Base-by-base conservation (phyloP, 2,329 filamentous ascomycete species). In the Cercospora sp. region DNA sequence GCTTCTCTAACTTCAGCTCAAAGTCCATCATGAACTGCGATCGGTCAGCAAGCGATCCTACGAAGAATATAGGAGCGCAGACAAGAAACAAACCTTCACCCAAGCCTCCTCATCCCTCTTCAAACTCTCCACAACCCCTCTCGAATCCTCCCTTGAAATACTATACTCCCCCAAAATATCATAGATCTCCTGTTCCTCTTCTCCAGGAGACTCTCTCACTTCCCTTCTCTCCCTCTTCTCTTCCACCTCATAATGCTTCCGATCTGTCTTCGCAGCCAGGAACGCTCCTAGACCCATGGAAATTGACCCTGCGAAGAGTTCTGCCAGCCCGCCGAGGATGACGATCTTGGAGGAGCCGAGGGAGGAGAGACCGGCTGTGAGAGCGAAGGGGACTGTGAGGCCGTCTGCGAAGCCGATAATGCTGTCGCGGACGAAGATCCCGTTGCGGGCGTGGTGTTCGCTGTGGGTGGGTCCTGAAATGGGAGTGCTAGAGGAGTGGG, bases 401-500 rank as follows among this genome's bases (percentile, higher is more conserved):
- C 91, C 91, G 75, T 94, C 91, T 0, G 91, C 89, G 73, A 93
- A 88, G 63, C 91, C 91, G 72, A 94, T 89, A 68, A 91, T 92
- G 70, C 89, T 84, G 78, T 92, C 89, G 57, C 86, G 84, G 16
- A 89, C 79, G 63, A 87, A 75, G 66, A 82, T 80, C 68, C 79
- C 79, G 72, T 83, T 77, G 8, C 53, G 61, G 10, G 65, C 43
- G 34, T 71, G 69, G 21, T 65, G 55, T 32, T 59, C 55, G 30
- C 55, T 37, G 28, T 59, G 32, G 0, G 32, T 34, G n/a, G 28
- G 28, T 0, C 32, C 28, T 26, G 55, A 34, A 9, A 59, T 28
- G 49, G 49, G 24, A 3, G 13, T n/a, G 49, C 49, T 6, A 28
- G 49, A 53, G 24, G 49, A 28, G 24, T 51, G 49, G 2, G 49